Evolutionary conservation across 176 grass and related monocot genomes (phyloP).

Genomic region (Oryza officinalis): DNA sequence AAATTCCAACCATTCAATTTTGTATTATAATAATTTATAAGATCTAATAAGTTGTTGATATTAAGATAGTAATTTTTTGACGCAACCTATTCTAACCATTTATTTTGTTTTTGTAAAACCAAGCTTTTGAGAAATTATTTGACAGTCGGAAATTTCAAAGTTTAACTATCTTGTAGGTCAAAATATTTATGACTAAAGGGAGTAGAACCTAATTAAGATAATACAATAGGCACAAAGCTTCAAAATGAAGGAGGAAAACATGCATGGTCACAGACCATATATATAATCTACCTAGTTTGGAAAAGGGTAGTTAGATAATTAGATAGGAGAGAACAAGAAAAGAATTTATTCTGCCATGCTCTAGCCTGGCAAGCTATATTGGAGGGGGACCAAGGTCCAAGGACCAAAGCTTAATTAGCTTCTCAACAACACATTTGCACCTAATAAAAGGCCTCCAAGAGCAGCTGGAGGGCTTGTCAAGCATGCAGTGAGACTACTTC

Average conservation of each 20-base stretch:
- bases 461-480: constrained; percentile 17
- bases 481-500: constrained; percentile 5
- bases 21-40: no score
- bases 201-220: no score
- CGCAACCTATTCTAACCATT: no score
- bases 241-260: not conserved
- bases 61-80: no score
- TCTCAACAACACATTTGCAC: not conserved
- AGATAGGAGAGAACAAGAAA: constrained; percentile 24
- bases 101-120: no score
- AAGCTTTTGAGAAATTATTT: no score
- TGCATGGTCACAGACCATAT: not conserved
- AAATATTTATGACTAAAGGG: no score
- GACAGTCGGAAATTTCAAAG: no score
- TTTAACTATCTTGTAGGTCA: no score
- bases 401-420: constrained; percentile 16
- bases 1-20: no score
- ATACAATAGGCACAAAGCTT: not conserved
- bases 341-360: constrained; percentile 31
- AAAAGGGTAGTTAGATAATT: not conserved
- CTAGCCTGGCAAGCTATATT: constrained; percentile 19
- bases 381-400: constrained; percentile 29
- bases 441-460: not conserved
- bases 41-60: no score
- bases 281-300: not conserved